Percentiles rank a stretch among this genome's conserved stretches.
Conservation (phyloP, 2,329 filamentous ascomycete genomes). For the Hyphodiscus sp. region DNA sequence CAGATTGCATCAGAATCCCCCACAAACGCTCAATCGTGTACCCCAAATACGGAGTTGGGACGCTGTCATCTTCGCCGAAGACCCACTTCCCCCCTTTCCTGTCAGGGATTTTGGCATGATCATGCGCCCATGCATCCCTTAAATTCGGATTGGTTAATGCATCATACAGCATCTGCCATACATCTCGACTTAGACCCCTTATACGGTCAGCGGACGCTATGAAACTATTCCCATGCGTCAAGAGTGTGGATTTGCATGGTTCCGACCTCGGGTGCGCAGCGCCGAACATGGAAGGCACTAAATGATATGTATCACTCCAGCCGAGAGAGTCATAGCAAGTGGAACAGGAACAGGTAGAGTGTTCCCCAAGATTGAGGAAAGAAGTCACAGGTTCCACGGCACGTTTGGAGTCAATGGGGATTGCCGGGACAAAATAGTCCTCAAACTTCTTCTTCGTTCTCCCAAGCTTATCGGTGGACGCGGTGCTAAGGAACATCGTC, state of each 20-base stretch:
- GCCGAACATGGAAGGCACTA: slow-evolving; percentile 33
- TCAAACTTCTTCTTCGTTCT: slow-evolving; percentile 9
- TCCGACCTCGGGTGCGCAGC: slow-evolving; percentile 25
- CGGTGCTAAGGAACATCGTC: slow-evolving; percentile 36
- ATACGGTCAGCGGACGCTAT: slow-evolving; percentile 38
- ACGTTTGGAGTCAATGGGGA: slow-evolving; percentile 31
- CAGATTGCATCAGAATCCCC: slow-evolving; percentile 32
- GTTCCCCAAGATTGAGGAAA: slow-evolving; percentile 38
- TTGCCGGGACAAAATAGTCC: slow-evolving; percentile 25
- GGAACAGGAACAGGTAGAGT: slow-evolving; percentile 33
- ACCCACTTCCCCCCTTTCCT: slow-evolving; percentile 16
- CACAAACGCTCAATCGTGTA: slow-evolving; percentile 34
- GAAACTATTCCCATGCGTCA: slow-evolving; percentile 43
- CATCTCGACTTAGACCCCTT: slow-evolving; percentile 25
- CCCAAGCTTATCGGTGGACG: slow-evolving; percentile 3
- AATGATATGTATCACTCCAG: slow-evolving; percentile 34
- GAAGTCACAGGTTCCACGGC: slow-evolving; percentile 34
- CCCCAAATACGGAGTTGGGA: slow-evolving; percentile 30
- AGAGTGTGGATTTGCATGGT: slow-evolving; percentile 29
- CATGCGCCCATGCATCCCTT: slow-evolving; percentile 25
- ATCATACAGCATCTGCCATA: slow-evolving; percentile 25
- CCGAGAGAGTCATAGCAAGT: slow-evolving; percentile 35
- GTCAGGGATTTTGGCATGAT: slow-evolving; percentile 17
- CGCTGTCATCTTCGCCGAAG: slow-evolving; percentile 17
- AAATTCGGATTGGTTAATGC: slow-evolving; percentile 18